A percentile compares a stretch with the other conserved stretches of the same genome.
Conservation (phyloP, 2,329 filamentous ascomycete genomes). For the Trichophaea hybrida region DNA sequence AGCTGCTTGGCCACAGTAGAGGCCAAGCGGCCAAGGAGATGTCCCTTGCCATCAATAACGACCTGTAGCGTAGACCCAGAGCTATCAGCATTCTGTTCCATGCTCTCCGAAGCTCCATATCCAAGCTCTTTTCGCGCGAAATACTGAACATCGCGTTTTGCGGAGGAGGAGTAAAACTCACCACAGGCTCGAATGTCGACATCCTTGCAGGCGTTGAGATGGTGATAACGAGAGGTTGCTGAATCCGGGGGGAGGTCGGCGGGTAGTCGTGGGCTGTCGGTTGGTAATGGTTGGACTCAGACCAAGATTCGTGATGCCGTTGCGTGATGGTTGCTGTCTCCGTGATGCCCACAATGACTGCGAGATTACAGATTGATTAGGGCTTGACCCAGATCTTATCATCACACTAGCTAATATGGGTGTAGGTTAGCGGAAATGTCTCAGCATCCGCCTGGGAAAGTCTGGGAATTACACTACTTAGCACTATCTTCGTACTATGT, state of each 20-base stretch:
- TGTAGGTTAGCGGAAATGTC: background rate
- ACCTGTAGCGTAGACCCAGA: conserved; percentile 43
- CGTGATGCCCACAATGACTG: background rate
- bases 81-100: conserved; percentile 29
- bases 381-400: background rate
- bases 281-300: conserved; percentile 29
- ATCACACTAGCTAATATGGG: background rate
- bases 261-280: conserved; percentile 10
- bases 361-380: background rate
- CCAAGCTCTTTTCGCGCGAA: background rate
- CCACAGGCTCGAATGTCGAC: conserved; percentile 57
- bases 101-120: conserved; percentile 1
- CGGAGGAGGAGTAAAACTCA: conserved; percentile 37
- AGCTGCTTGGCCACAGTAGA: conserved; percentile 98
- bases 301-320: background rate
- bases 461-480: background rate
- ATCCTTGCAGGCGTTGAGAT: conserved; percentile 37
- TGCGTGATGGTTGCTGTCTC: background rate
- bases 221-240: conserved; percentile 29
- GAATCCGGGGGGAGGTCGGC: conserved; percentile 27
- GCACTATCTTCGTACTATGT: background rate
- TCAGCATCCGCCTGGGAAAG: background rate
- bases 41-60: conserved; percentile 99
- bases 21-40: conserved; percentile 97
- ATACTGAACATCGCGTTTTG: background rate